A percentile compares a stretch with the other conserved stretches of the same genome.
Evolutionary conservation across 768 basidiomycete genomes (phyloP).

Genomic region (Goffeauzyma gilvescens): DNA sequence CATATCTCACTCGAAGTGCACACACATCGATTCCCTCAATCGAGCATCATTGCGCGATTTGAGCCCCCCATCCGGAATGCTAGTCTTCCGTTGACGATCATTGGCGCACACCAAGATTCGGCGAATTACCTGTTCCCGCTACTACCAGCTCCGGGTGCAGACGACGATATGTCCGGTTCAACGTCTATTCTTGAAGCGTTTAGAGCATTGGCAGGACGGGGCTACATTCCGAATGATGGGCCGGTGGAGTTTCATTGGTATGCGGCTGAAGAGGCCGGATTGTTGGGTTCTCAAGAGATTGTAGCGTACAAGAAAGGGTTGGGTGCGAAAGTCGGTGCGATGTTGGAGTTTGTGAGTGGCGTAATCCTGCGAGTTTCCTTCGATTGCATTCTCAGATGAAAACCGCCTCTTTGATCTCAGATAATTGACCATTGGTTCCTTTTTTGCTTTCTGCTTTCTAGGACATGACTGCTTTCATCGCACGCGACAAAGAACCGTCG

Average conservation of each 20-base stretch:
- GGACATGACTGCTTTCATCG: conserved; percentile 18
- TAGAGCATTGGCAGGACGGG: conserved; percentile 19
- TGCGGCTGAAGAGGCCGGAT: conserved; percentile 34
- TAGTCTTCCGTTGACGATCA: conserved; percentile 19
- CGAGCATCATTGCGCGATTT: conserved; percentile 32
- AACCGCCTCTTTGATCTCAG: not conserved
- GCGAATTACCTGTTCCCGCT: conserved; percentile 34
- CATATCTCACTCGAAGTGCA: conserved; percentile 16
- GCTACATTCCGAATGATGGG: conserved; percentile 23
- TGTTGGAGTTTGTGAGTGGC: conserved; percentile 47
- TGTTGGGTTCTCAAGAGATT: conserved; percentile 66
- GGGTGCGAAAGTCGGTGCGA: conserved; percentile 50
- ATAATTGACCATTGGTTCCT: not conserved
- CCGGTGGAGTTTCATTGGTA: conserved; percentile 34
- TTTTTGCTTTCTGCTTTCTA: not conserved
- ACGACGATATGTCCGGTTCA: conserved; percentile 17
- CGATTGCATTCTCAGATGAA: no score
- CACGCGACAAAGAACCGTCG: conserved; percentile 7
- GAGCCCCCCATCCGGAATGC: conserved; percentile 15
- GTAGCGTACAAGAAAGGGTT: conserved; percentile 50
- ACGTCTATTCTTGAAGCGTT: conserved; percentile 27
- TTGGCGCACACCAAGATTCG: conserved; percentile 33
- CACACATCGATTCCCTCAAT: conserved; percentile 31
- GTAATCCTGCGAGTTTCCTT: not conserved
- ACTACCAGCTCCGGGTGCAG: conserved; percentile 34